Conservation (phyloP, 495 filamentous ascomycete genomes). For the Thozetella sp. region DNA sequence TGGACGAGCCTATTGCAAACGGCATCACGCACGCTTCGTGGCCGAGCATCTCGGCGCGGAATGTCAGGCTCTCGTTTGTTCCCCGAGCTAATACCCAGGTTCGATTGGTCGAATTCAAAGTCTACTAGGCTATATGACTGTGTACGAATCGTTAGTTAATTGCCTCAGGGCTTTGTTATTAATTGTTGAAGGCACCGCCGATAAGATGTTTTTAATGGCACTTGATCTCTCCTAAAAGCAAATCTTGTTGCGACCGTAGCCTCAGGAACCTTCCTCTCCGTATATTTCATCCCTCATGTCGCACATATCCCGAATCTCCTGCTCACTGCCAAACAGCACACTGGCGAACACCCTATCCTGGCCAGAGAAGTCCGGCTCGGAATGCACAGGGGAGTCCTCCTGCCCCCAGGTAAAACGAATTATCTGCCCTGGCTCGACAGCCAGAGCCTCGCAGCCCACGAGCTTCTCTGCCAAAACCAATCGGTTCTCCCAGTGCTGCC, state of each 20-base stretch:
- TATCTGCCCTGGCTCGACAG: neutral
- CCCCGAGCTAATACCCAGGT: neutral
- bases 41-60: neutral
- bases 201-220: no score
- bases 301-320: neutral
- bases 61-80: constrained; percentile 5
- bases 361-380: neutral
- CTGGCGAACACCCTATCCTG: neutral
- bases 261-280: neutral
- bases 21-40: constrained; percentile 8
- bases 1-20: constrained; percentile 4
- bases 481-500: neutral
- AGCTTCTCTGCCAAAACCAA: neutral
- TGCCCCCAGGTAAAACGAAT: neutral
- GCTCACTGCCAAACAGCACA: neutral
- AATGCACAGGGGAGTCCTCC: neutral
- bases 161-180: no score
- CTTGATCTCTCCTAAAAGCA: no score
- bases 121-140: neutral
- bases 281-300: neutral
- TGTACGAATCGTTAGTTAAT: no score
- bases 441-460: neutral
- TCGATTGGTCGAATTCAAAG: neutral
- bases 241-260: neutral
- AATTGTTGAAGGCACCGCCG: no score